phyloP scores from a whole-genome alignment of 2,329 filamentous ascomycete species.

The Fusarium graminum region DNA sequence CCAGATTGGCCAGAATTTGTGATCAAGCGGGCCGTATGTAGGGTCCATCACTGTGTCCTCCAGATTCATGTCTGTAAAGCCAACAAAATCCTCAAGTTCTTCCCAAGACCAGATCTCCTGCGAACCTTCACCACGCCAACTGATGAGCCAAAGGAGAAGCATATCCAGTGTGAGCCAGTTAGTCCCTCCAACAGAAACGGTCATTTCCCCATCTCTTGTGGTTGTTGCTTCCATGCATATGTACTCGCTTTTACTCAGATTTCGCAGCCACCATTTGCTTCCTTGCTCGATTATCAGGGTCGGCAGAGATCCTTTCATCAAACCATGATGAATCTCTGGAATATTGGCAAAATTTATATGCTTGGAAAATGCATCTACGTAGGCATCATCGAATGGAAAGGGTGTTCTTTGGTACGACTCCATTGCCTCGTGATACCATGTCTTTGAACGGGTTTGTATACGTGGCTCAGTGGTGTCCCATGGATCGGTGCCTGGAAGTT shows the following conservation, averaged over 20 bases:
- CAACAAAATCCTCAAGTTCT: not conserved
- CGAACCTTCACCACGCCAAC: not conserved
- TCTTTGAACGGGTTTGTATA: not conserved
- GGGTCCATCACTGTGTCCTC: not conserved
- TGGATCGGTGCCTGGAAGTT: not conserved
- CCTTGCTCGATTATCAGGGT: not conserved
- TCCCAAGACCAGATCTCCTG: conserved; percentile 6
- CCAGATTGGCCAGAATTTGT: conserved; percentile 13
- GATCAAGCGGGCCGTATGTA: not conserved
- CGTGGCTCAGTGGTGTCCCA: not conserved
- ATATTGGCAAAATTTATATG: not conserved
- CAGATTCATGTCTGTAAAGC: not conserved
- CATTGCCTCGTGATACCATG: not conserved
- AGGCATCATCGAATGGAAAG: not conserved
- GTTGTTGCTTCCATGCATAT: conserved; percentile 22
- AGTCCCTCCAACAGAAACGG: not conserved
- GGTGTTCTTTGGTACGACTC: not conserved
- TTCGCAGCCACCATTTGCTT: conserved; percentile 26
- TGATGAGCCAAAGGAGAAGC: conserved; percentile 24
- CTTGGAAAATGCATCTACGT: conserved; percentile 1
- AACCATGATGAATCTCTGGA: not conserved
- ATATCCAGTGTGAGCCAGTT: conserved; percentile 30
- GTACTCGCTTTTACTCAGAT: conserved; percentile 15
- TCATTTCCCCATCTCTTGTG: not conserved
- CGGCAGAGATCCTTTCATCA: conserved; percentile 4